These are phyloP conservation scores for Oryza glumipatula DNA, from an alignment of 176 grass and related monocot genomes.

Conservation along the genomic window DNA sequence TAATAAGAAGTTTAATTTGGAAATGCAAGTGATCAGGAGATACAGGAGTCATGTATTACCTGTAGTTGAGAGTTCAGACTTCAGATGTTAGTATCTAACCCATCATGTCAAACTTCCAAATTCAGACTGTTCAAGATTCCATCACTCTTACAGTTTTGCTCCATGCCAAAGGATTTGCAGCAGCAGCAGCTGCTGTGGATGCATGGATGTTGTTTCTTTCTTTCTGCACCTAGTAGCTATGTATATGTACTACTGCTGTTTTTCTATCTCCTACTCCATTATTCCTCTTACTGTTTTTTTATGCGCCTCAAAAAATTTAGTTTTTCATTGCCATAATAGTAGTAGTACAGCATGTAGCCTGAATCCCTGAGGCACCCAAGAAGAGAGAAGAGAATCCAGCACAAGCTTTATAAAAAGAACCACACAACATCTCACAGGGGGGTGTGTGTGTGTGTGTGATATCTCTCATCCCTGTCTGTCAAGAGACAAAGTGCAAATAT, in stretches of 20 bases:
- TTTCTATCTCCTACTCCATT: constrained; percentile 26
- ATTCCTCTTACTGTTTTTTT: constrained; percentile 28
- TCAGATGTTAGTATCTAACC: constrained; percentile 10
- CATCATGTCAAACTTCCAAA: constrained; percentile 43
- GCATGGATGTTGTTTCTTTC: background rate
- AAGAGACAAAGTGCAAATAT: constrained; percentile 58
- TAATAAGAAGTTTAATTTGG: background rate
- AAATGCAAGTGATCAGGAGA: constrained; percentile 16
- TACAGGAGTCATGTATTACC: constrained; percentile 3
- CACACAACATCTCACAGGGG: constrained; percentile 41
- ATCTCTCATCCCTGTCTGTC: constrained; percentile 50
- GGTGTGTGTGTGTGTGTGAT: background rate
- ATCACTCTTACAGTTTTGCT: constrained; percentile 25
- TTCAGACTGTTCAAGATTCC: constrained; percentile 33
- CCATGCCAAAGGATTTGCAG: constrained; percentile 21
- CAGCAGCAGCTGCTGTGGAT: constrained; percentile 5
- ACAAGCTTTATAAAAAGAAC: constrained; percentile 65
- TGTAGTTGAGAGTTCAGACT: background rate
- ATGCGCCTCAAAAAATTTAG: background rate
- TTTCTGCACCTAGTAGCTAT: constrained; percentile 31
- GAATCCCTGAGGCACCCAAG: constrained; percentile 44
- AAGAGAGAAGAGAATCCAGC: constrained; percentile 48
- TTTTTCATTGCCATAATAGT: constrained; percentile 32
- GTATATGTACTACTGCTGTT: constrained; percentile 30
- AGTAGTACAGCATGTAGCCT: constrained; percentile 47